phyloP scores from a whole-genome alignment of 768 basidiomycete genomes.

The Amanita molliuscula region DNA sequence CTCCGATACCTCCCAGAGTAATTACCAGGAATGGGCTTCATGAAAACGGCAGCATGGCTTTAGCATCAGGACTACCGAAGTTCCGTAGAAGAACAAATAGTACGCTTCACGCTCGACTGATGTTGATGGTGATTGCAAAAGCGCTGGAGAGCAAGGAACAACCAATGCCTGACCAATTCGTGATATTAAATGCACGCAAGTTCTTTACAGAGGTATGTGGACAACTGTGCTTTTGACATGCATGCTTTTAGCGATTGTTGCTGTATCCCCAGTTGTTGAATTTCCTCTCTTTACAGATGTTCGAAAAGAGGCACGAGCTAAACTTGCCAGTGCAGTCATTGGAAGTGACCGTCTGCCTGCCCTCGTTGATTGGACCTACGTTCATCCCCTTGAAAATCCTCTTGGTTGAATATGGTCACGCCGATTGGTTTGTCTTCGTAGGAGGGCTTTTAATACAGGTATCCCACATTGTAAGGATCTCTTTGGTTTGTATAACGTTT shows the following conservation, averaged over 20 bases:
- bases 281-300: constrained; percentile 25
- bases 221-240: constrained; percentile 28
- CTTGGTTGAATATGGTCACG: constrained; percentile 38
- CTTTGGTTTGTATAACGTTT: constrained; percentile 26
- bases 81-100: constrained; percentile 36
- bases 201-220: constrained; percentile 31
- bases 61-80: constrained; percentile 29
- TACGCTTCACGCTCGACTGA: constrained; percentile 16
- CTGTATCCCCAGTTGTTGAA: neutral
- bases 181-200: constrained; percentile 33
- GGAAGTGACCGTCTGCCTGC: constrained; percentile 26
- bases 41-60: constrained; percentile 28
- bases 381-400: constrained; percentile 34
- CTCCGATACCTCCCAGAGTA: constrained; percentile 42
- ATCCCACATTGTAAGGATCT: constrained; percentile 32
- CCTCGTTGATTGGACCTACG: constrained; percentile 37
- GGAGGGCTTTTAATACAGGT: constrained; percentile 17
- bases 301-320: constrained; percentile 39
- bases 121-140: too few species aligned
- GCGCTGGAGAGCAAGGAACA: constrained; percentile 28
- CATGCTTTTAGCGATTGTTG: constrained; percentile 18
- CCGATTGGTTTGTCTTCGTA: constrained; percentile 23
- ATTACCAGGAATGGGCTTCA: constrained; percentile 47
- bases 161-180: constrained; percentile 21
- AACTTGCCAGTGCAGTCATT: constrained; percentile 36